phyloP scores from a whole-genome alignment of 371 early-diverging fungal genomes.

The Mucor sp. region DNA sequence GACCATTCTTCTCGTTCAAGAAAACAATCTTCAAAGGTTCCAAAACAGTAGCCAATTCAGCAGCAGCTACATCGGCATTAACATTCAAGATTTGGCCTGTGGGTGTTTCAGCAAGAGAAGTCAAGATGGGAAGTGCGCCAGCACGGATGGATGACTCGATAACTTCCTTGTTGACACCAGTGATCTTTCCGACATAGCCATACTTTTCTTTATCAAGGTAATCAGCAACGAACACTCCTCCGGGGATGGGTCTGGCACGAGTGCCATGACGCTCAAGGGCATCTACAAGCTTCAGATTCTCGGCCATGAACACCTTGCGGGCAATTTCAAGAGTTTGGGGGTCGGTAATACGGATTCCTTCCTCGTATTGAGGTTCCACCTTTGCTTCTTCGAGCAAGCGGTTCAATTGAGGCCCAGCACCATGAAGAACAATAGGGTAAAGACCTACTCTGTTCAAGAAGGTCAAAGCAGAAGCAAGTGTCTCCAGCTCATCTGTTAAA shows the following conservation, averaged over 20 bases:
- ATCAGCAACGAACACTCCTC: constrained; percentile 94
- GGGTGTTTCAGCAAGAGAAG: constrained; percentile 94
- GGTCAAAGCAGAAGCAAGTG: constrained; percentile 92
- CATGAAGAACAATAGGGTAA: constrained; percentile 97
- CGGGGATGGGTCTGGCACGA: constrained; percentile 90
- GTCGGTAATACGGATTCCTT: constrained; percentile 97
- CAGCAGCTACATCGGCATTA: constrained; percentile 97
- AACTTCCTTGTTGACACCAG: constrained; percentile 85
- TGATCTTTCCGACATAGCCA: constrained; percentile 91
- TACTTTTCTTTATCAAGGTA: constrained; percentile 93
- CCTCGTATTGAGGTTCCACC: constrained; percentile 90
- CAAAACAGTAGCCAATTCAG: constrained; percentile 92
- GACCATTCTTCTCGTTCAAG: constrained; percentile 94
- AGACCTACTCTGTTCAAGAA: constrained; percentile 96
- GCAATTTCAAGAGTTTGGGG: constrained; percentile 89
- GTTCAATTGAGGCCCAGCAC: constrained; percentile 97
- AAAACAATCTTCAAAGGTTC: constrained; percentile 97
- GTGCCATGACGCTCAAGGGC: constrained; percentile 94
- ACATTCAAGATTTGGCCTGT: constrained; percentile 96
- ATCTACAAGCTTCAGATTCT: constrained; percentile 95
- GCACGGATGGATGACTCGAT: constrained; percentile 91
- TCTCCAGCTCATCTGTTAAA: constrained; percentile 90
- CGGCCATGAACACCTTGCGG: constrained; percentile 86
- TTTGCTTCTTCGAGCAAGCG: constrained; percentile 82
- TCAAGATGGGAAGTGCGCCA: constrained; percentile 93